Conservation (phyloP, 352 stramenopile genomes). For the Pythium rishiriense region DNA sequence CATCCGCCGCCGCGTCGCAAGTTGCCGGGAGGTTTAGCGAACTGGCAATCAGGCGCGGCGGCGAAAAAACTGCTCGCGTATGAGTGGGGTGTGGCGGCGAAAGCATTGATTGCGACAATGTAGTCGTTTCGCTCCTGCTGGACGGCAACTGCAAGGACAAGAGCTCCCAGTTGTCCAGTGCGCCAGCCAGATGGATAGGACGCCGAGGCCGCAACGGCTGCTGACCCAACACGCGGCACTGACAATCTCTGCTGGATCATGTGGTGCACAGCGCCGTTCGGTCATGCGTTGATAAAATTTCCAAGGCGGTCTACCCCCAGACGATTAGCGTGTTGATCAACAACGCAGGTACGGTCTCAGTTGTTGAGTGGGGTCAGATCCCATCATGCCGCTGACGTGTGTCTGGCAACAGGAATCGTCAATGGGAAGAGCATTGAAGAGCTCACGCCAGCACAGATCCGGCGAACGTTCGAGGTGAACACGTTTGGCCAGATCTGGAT, state of each 20-base stretch:
- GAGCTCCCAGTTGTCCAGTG: too few species aligned
- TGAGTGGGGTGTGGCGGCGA: too few species aligned
- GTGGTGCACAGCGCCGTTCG: slow-evolving; percentile 28
- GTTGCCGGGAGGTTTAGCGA: neutral
- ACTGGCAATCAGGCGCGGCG: neutral
- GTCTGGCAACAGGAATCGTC: slow-evolving; percentile 35
- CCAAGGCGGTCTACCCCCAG: slow-evolving; percentile 14
- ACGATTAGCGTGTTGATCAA: slow-evolving; percentile 36
- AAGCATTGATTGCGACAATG: neutral
- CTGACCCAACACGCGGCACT: neutral
- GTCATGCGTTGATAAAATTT: slow-evolving; percentile 18
- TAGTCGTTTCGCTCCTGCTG: too few species aligned
- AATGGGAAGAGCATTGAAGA: slow-evolving; percentile 28
- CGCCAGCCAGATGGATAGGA: slow-evolving; percentile 2
- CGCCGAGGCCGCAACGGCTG: neutral
- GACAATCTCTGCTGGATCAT: neutral
- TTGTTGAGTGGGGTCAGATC: neutral
- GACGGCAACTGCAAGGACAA: too few species aligned
- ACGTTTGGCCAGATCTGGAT: slow-evolving; percentile 80
- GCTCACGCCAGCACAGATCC: slow-evolving; percentile 26
- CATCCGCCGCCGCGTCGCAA: neutral
- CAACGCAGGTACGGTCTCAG: slow-evolving; percentile 34
- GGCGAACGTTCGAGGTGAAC: slow-evolving; percentile 33
- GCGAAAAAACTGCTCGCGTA: neutral
- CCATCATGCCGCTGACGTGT: neutral